A percentile compares a stretch with the other conserved stretches of the same genome.
These are phyloP conservation scores for Aspergillus brasiliensis DNA, from an alignment of 2,329 filamentous ascomycete species.

Conservation along the genomic window DNA sequence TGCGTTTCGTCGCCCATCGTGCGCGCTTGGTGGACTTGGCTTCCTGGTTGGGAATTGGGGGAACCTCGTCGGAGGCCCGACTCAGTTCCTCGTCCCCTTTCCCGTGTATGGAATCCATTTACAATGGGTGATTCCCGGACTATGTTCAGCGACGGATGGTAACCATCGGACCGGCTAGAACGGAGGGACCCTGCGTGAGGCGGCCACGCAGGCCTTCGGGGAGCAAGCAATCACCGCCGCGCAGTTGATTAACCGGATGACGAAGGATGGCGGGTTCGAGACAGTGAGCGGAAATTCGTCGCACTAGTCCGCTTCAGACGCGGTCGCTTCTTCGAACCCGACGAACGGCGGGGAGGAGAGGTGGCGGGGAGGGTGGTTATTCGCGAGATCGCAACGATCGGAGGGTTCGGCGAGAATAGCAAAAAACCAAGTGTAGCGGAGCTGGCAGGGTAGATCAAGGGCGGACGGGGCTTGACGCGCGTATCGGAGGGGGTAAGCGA, in stretches of 20 bases:
- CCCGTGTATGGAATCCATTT: neutral
- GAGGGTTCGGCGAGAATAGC: neutral
- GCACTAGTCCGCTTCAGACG: neutral
- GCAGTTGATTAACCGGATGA: neutral
- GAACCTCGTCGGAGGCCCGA: slow-evolving; percentile 2
- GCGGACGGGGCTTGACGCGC: neutral
- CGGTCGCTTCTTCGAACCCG: neutral
- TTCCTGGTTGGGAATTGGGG: neutral
- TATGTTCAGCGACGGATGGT: neutral
- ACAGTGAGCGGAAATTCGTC: neutral
- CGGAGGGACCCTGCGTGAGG: neutral
- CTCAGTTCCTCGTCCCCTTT: slow-evolving; percentile 6
- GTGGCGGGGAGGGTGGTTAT: neutral
- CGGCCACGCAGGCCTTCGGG: slow-evolving; percentile 8
- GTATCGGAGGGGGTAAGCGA: neutral
- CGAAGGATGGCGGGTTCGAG: neutral
- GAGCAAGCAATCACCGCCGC: neutral
- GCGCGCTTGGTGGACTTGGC: slow-evolving; percentile 9
- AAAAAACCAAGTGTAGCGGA: neutral
- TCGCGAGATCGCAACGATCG: neutral
- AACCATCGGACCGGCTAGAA: slow-evolving; percentile 3
- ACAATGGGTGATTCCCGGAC: neutral
- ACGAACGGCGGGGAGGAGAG: neutral
- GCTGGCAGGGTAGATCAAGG: neutral
- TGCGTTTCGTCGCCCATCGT: slow-evolving; percentile 6